phyloP scores from a whole-genome alignment of 345 rosid species.

The Toxicodendron radicans region DNA sequence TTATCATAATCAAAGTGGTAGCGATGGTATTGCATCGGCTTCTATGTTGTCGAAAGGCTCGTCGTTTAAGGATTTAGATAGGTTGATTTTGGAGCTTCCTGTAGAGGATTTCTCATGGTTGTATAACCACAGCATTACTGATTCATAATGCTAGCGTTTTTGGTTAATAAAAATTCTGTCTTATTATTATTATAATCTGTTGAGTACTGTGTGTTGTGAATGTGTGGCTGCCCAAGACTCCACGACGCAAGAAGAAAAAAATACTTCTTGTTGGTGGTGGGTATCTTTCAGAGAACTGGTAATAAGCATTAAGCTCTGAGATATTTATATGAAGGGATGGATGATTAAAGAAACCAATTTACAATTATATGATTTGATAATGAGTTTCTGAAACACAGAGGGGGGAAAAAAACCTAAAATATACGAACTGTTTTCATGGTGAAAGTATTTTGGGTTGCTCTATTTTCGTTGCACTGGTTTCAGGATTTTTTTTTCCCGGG shows the following conservation, averaged over 20 bases:
- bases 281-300: not conserved
- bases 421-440: no score
- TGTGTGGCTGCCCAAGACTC: conserved; percentile 8
- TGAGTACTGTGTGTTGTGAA: not conserved
- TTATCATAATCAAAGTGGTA: not conserved
- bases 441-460: no score
- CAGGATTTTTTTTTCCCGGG: no score
- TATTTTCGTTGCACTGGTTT: no score
- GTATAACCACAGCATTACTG: conserved; percentile 6
- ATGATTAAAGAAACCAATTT: no score
- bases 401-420: no score
- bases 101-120: conserved; percentile 30
- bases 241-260: not conserved
- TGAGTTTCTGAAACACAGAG: no score
- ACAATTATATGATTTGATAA: no score
- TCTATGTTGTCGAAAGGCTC: conserved; percentile 23
- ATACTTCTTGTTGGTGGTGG: not conserved
- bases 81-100: conserved; percentile 34
- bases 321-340: no score
- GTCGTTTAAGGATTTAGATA: conserved; percentile 35
- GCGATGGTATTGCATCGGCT: not conserved
- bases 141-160: not conserved
- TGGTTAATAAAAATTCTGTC: no score
- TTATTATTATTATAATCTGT: not conserved
- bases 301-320: no score